Base-by-base conservation (phyloP, 805 yeast species). In the Starmerella bombi region DNA sequence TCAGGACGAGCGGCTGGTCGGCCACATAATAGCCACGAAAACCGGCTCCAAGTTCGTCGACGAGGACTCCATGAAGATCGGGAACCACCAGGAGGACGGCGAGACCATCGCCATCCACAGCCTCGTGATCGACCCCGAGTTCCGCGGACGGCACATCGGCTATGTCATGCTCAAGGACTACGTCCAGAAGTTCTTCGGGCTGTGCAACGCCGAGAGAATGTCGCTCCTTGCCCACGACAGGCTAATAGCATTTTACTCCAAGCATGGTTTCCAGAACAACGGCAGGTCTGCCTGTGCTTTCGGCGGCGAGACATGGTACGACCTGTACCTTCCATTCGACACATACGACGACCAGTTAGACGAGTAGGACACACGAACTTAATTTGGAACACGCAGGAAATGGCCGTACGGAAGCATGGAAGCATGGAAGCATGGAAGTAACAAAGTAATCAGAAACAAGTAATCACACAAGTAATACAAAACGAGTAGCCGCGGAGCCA, bases 121-220 rank as follows among this genome's bases (percentile, higher is more conserved):
- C 3, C 63, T 88, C 19, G 86, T 75, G 2, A 73, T 91, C 21
- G 75, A 75, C 50, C 81, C 85, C 18, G 74, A 75, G 30, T 83
- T 75, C 69, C 83, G 78, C 58, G 82, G 86, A 44, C 72, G 75
- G 60, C 82, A 81, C 56, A 65, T 91, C 44, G 97, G 93, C 7
- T 74, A 93, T 12, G 65, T 85, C 43, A 63, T 88, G 55, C 61
- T 88, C 53, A 84, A 80, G 51, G 98, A 88, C 61, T 91, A 82
- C 62, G 71, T 86, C 46, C 96, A 91, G 60, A 82, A 88, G 56
- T 65, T 88, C 59, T 74, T 83, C 36, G 84, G 84, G 58, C 93
- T 85, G 58, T 83, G 77, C 50, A 76, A 84, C 46, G 95, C 91
- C 34, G 81, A 76, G 51, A 71, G 74, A 53, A 75, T 88, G 37